Conservation (phyloP, 352 stramenopile species). For the Phytophthora ohioensis region DNA sequence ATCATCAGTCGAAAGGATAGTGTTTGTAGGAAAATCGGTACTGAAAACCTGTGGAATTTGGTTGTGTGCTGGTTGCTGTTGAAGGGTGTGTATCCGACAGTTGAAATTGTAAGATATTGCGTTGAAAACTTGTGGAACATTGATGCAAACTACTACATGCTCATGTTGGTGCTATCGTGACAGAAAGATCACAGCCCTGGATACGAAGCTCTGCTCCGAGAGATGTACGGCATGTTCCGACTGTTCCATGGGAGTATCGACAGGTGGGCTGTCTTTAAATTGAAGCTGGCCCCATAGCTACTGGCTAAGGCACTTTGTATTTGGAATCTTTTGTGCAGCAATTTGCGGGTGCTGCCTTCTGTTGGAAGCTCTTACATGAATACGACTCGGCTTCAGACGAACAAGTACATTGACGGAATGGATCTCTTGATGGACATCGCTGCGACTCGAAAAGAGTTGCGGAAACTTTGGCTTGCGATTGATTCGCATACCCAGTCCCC, state of each 20-base stretch:
- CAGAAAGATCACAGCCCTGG: constrained; percentile 49
- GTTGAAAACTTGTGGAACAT: neutral
- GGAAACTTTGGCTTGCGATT: constrained; percentile 53
- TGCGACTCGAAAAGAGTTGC: constrained; percentile 45
- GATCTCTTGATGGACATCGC: constrained; percentile 55
- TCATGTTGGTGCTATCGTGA: constrained; percentile 13
- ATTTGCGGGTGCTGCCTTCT: constrained; percentile 35
- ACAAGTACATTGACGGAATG: constrained; percentile 54
- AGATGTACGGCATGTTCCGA: constrained; percentile 62
- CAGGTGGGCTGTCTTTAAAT: constrained; percentile 22
- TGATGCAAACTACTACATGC: neutral
- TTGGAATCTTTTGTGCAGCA: constrained; percentile 16
- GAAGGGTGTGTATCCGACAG: constrained; percentile 40
- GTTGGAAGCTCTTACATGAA: neutral
- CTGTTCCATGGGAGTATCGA: constrained; percentile 68
- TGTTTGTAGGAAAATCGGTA: neutral
- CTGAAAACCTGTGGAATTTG: neutral
- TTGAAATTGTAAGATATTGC: constrained; percentile 42
- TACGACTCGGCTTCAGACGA: neutral
- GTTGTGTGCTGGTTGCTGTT: constrained; percentile 3
- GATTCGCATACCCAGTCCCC: constrained; percentile 16
- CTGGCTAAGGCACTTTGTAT: neutral
- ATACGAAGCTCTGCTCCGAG: constrained; percentile 48
- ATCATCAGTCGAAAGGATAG: neutral
- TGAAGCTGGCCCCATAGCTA: neutral